phyloP scores from a whole-genome alignment of 2,329 filamentous ascomycete genomes.

The Colletotrichum musicola region DNA sequence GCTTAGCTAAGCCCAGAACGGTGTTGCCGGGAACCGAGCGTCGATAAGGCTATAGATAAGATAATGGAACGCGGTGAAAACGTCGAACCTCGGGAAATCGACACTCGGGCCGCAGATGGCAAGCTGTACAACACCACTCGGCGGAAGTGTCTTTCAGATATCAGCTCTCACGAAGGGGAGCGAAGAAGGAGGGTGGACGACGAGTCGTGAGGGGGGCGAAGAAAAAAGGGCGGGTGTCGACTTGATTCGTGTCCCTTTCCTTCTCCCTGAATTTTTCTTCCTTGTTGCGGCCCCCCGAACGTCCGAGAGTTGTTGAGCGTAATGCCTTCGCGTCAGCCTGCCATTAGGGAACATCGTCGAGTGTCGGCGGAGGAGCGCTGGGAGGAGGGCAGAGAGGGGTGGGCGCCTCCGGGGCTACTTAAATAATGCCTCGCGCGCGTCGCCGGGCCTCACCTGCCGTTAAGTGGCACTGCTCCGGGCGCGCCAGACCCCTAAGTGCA shows the following conservation, averaged over 20 bases:
- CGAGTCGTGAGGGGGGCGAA: background rate
- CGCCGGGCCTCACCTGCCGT: conserved; percentile 28
- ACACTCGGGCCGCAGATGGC: background rate
- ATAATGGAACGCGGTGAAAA: background rate
- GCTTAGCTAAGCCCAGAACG: background rate
- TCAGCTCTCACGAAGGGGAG: background rate
- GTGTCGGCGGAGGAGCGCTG: conserved; percentile 18
- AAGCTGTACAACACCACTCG: background rate
- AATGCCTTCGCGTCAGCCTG: conserved; percentile 35
- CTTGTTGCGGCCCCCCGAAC: background rate
- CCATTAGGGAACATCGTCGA: conserved; percentile 37
- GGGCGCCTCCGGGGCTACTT: conserved; percentile 25
- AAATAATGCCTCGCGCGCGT: conserved; percentile 32
- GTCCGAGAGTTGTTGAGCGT: conserved; percentile 6
- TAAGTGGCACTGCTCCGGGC: conserved; percentile 37
- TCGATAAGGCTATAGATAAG: conserved; percentile 16
- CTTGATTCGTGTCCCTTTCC: conserved; percentile 8
- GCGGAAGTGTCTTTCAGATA: no score
- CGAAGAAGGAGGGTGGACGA: background rate
- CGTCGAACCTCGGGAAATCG: conserved; percentile 23
- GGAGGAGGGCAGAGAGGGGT: background rate
- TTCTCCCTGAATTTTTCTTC: no score
- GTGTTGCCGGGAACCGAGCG: background rate
- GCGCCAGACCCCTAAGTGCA: conserved; percentile 41
- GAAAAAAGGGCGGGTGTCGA: background rate